Evolutionary conservation across 306 rosid species (phyloP), one percentile per base, ranked within the genome.

Genomic region (Citrullus mucosospermus): DNA sequence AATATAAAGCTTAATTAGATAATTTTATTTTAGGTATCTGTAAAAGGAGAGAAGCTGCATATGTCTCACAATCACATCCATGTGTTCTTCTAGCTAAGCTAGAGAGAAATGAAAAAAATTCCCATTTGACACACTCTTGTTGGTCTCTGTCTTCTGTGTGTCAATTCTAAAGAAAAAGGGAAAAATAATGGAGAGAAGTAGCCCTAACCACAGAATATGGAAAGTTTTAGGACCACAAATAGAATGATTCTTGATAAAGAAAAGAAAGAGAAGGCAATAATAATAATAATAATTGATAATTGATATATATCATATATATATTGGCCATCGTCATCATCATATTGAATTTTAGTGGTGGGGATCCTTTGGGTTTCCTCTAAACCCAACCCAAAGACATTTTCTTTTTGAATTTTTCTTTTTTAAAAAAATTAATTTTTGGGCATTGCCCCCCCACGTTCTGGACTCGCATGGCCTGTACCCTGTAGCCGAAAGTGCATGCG

Each of bases 401-500:
- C n/a, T 53, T 59, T 59, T 63, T 6, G 28, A 25, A 5, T 14
- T 13, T 62, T 0, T 7, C 0, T 50, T 50, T 46, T 10, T 12
- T 12, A 50, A 25, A 25, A 25, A 43, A 43, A 6, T 13, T 5
- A 51, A 14, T 51, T 51, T 51, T 15, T 28, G 18, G 20, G 20
- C 20, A 20, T 22, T 69, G 34, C 36, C 16, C 46, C 25, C 78
- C 61, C 77, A 72, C 63, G 78, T 74, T 74, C 6, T 32, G 59
- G 14, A 16, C 34, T 74, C 30, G 78, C 78, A 74, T 74, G 62
- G 78, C 57, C 57, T 53, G 54, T 48, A 48, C 5, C 9, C 7
- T 66, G 30, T 74, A 54, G 78, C 78, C 78, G 78, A 74, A 74
- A 74, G 63, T 74, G 77, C 25, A 28, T 28, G 57, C 39, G 43